Base-by-base conservation (phyloP, 148 eudicot species). In the Rhododendron mucronatum region DNA sequence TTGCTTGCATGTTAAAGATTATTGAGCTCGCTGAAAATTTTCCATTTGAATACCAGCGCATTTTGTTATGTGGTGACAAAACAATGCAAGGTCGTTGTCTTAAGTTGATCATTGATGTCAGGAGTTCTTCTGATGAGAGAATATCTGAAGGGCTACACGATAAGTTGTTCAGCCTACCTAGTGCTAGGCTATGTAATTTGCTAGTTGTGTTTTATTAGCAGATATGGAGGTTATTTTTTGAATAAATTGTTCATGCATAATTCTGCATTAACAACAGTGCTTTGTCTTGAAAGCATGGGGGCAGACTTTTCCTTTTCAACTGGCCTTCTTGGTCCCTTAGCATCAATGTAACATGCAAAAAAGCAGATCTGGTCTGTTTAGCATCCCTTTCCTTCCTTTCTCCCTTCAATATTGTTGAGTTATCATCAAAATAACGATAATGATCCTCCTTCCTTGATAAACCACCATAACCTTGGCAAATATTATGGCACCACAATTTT, bases 61-160 rank as follows among this genome's bases (percentile, higher is more conserved):
- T 80, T 4, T 14, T 15, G 39, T 80, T 13, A 50, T 30, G 2
- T 30, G 1, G 82, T 48, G 48, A 78, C 1, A 5, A 26, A 28
- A 14, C 50, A 79, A 80, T 33, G 21, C 14, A 51, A 80, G 15
- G 63, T 30, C 12, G n/a, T 79, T 79, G 37, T 47, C 82, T 48
- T 23, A 28, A 28, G 63, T 50, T 12, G 23, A 7, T 80, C 82
- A 48, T 5, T 28, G n/a, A 80, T 30, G 0, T 12, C 18, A 23
- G 35, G 21, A 51, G 55, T 78, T 78, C 81, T 78, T 78, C 81
- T 78, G 33, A 53, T 47, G 1, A 78, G 81, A 78, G 35, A 78
- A 78, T 78, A 77, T 41, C 51, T n/a, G 11, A 51, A 28, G 30
- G 16, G 10, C 55, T 16, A 23, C 3, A 14, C 8, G 23, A 28